Percentiles rank a stretch among this genome's conserved stretches.
Evolutionary conservation across 2,329 filamentous ascomycete species (phyloP).

Genomic region (Gnomoniopsis smithogilvyi): DNA sequence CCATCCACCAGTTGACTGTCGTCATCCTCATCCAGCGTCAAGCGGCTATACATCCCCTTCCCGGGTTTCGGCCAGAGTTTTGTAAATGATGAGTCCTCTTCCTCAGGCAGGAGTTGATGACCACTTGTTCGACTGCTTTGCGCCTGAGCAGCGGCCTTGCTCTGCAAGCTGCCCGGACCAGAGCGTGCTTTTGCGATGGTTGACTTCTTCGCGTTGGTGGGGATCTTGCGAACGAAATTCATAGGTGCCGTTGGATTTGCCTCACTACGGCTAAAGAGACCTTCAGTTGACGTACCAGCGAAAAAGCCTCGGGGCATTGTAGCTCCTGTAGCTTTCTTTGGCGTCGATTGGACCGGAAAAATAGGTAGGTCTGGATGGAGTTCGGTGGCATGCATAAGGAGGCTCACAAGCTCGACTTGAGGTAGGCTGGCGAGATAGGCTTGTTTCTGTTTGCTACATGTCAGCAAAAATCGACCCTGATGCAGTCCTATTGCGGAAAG

Average conservation of each 20-base stretch:
- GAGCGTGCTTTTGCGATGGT: conserved; percentile 16
- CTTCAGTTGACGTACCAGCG: conserved; percentile 17
- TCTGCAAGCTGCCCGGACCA: conserved; percentile 13
- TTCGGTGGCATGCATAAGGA: conserved; percentile 60
- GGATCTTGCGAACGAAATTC: conserved; percentile 37
- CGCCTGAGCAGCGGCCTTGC: conserved; percentile 12
- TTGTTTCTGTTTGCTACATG: conserved; percentile 45
- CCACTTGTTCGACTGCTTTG: not conserved
- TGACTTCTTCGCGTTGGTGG: conserved; percentile 20
- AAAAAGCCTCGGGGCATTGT: conserved; percentile 27
- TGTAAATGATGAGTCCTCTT: conserved; percentile 25
- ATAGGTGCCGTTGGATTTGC: conserved; percentile 33
- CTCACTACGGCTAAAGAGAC: conserved; percentile 31
- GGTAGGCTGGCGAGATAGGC: conserved; percentile 61
- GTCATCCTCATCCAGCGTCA: conserved; percentile 25
- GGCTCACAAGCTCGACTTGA: conserved; percentile 58
- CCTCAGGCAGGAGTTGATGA: conserved; percentile 21
- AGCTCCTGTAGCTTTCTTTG: conserved; percentile 9
- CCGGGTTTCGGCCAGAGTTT: conserved; percentile 27
- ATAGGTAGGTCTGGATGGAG: conserved; percentile 64
- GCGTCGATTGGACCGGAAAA: conserved; percentile 41
- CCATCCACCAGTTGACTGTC: conserved; percentile 24
- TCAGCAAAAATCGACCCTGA: not conserved
- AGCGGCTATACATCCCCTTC: conserved; percentile 25
- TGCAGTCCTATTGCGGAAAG: not conserved